Percentiles rank a stretch among this genome's conserved stretches.
These are phyloP conservation scores for Coleophoma eucalyptorum DNA, from an alignment of 2,329 filamentous ascomycete species.

Conservation along the genomic window DNA sequence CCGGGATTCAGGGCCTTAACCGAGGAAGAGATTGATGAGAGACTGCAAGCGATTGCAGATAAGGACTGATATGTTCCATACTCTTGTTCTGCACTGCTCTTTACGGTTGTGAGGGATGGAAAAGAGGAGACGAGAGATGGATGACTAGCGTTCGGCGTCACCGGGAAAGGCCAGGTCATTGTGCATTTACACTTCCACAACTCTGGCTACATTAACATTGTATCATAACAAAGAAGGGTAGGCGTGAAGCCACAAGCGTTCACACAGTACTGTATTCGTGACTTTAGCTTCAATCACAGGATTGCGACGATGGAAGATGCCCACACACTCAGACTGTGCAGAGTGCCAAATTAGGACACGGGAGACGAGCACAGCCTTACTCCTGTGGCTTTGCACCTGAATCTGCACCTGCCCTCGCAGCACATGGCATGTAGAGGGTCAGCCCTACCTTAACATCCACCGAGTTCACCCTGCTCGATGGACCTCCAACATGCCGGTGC, in stretches of 20 bases:
- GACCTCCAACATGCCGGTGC: too few relatives aligned
- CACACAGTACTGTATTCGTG: conserved; percentile 12
- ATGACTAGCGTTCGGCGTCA: conserved; percentile 19
- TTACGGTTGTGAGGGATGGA: too few relatives aligned
- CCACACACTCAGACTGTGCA: too few relatives aligned
- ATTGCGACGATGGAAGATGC: not conserved
- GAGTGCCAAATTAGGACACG: not conserved
- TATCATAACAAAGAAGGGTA: conserved; percentile 16
- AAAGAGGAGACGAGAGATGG: not conserved
- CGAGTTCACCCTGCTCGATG: too few relatives aligned
- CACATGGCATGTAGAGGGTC: conserved; percentile 10
- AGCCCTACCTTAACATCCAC: conserved; percentile 4
- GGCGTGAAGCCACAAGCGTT: conserved; percentile 12
- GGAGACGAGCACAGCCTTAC: conserved; percentile 11
- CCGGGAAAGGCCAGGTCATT: conserved; percentile 10
- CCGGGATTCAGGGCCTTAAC: conserved; percentile 82
- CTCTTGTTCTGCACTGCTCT: not conserved
- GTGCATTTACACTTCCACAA: conserved; percentile 6
- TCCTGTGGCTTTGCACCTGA: conserved; percentile 17
- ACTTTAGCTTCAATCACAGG: conserved; percentile 15
- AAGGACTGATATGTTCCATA: conserved; percentile 66
- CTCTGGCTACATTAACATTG: conserved; percentile 10
- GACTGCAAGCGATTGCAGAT: conserved; percentile 96
- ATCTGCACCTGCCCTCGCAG: conserved; percentile 6
- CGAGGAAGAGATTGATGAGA: conserved; percentile 97